These are phyloP conservation scores for Aspergillus sp. DNA, from an alignment of 2,329 filamentous ascomycete genomes.

Conservation along the genomic window DNA sequence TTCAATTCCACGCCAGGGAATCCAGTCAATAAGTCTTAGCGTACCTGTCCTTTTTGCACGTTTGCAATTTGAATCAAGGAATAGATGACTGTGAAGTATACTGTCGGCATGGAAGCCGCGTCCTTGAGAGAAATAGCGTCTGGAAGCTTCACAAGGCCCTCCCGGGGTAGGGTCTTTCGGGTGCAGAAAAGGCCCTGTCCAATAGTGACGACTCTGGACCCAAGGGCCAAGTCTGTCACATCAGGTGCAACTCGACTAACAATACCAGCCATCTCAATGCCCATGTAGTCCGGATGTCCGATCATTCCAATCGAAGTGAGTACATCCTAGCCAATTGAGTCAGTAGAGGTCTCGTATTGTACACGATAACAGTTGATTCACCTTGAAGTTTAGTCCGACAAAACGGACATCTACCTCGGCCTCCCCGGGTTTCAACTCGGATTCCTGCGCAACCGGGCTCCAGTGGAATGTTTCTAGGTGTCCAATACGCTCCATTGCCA, in stretches of 20 bases:
- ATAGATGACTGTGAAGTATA: not conserved
- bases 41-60: not conserved
- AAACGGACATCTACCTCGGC: slow-evolving; percentile 32
- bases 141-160: not conserved
- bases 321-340: not conserved
- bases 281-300: not conserved
- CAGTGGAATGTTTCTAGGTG: slow-evolving; percentile 6
- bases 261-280: not conserved
- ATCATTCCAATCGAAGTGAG: not conserved
- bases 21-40: too few relatives aligned
- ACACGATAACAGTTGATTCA: slow-evolving; percentile 1
- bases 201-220: not conserved
- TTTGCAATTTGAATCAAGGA: not conserved
- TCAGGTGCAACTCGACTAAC: not conserved
- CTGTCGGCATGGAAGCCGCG: not conserved
- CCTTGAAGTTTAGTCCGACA: slow-evolving; percentile 28
- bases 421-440: slow-evolving; percentile 9
- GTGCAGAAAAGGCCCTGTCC: not conserved
- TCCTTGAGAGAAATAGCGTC: not conserved
- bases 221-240: not conserved
- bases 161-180: not conserved
- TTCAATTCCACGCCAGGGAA: too few relatives aligned
- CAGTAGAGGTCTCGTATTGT: not conserved
- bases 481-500: slow-evolving; percentile 6
- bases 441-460: not conserved